These are phyloP conservation scores for Phytophthora idaei DNA, from an alignment of 352 stramenopile species.

Conservation along the genomic window DNA sequence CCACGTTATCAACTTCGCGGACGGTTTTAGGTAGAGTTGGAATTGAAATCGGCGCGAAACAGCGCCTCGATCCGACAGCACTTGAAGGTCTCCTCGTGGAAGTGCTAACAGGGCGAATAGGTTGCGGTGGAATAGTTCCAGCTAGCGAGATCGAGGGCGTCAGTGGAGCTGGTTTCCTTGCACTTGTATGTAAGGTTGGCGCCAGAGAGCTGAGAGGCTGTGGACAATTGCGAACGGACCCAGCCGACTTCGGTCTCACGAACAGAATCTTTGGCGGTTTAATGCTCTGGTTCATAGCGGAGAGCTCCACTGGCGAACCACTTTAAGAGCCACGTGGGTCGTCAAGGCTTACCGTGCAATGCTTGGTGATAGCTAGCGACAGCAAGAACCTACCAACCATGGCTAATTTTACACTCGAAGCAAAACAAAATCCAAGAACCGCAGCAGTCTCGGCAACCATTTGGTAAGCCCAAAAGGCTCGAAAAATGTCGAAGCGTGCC, in stretches of 20 bases:
- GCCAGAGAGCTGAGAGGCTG: constrained; percentile 3
- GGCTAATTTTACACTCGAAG: neutral
- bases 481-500: constrained; percentile 25
- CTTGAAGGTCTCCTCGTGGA: constrained; percentile 22
- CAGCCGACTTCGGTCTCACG: constrained; percentile 32
- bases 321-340: too few species aligned
- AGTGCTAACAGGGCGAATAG: constrained; percentile 16
- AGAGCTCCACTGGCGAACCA: too few species aligned
- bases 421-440: neutral
- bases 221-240: constrained; percentile 3
- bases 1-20: neutral
- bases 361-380: neutral
- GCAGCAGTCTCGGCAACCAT: neutral
- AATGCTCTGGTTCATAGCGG: constrained; percentile 20
- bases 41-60: constrained; percentile 2
- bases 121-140: constrained; percentile 10
- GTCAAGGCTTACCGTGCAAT: too few species aligned
- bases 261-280: constrained; percentile 37
- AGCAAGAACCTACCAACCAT: neutral
- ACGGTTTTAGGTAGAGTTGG: constrained; percentile 2
- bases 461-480: neutral
- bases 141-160: constrained; percentile 9
- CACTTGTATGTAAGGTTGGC: neutral
- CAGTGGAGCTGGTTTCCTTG: neutral
- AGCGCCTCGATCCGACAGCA: constrained; percentile 21